Base-by-base conservation (phyloP, 352 stramenopile species). In the Albugo candida region DNA sequence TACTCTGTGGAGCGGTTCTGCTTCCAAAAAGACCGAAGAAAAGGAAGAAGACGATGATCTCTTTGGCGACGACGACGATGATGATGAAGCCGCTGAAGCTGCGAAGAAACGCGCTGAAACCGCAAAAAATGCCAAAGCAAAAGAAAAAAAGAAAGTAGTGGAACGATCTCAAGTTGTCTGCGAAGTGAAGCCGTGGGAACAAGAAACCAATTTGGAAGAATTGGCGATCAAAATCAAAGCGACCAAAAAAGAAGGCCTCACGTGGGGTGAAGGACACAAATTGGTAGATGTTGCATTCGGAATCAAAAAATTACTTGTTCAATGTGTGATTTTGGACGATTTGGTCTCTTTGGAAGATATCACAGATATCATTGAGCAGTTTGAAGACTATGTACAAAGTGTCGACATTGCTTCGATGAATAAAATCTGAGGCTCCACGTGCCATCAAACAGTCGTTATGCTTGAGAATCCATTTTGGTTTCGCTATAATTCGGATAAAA, bases 321-420 rank as follows among this genome's bases (percentile, higher is more conserved):
- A 63, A 18, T 78, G 66, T 48, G 60, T 72, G n/a, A 71, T 78
- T 40, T 60, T 74, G 17, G 66, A 78, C 51, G 57, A 61, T 41
- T 49, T 70, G 31, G 61, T 79, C 40, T 46, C 64, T 34, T 53
- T 78, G 20, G 65, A 78, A 53, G 65, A 74, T 45, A 66, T 81
- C 53, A 70, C 64, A 27, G 69, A 81, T n/a, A 45, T 47, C 20
- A 81, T 81, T 36, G 56, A 63, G 37, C 13, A 45, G 18, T 63
- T 81, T 51, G 70, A 81, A 44, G 67, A 81, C 47, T 51, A 68
- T 14, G 65, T 81, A 27, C 69, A 81, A 54, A 63, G 46, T 18
- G 70, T 81, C 12, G 65, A 81, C 37, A 58, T 81, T 11, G 60
- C 58, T 13, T 70, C 63, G 27, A 81, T 81, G 67, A 77, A 75